Evolutionary conservation across 805 yeast species (phyloP), one percentile per base, ranked within the genome.

Genomic region (Schwanniomyces vanrijiae): DNA sequence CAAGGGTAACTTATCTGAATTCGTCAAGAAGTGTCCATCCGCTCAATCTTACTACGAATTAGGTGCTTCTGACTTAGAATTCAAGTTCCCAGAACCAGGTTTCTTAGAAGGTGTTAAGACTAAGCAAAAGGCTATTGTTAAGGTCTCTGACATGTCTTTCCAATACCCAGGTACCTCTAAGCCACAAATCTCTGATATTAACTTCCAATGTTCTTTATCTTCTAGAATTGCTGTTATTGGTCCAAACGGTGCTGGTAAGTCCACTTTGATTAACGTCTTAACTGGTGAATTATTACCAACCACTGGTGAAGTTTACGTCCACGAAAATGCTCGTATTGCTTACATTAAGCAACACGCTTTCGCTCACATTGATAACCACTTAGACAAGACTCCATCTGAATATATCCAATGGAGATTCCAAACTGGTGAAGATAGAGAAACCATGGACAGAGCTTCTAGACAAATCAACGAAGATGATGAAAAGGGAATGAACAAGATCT

Each of bases 361-460:
- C 73, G 98, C 98, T 59, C 99, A 94, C 78, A 92, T 94, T 69
- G 99, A 95, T 78, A 84, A 88, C 73, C 99, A 94, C 75, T 84
- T 92, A 76, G 99, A 94, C 85, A 89, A 88, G 85, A 94, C 99
- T 70, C 99, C 99, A 72, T 90, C 97, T 68, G 99, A 94, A 83
- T 94, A 94, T 83, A 94, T 94, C 66, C 99, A 94, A 83, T 94
- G 99, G 99, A 94, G 99, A 87, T 94, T 92, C 97, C 99, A 94
- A 83, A 94, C 99, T 73, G 99, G 99, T 91, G 99, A 94, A 83
- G 99, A 94, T 80, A 90, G 99, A 83, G 99, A 94, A 84, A 94
- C 99, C 79, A 94, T 94, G 99, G 99, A 94, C 84, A 89, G 98
- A 83, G 99, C 98, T 74, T 90, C 95, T 77, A 90, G 99, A 84